Base-by-base conservation (phyloP, 1,284 basidiomycete genomes). In the Bjerkandera adusta region DNA sequence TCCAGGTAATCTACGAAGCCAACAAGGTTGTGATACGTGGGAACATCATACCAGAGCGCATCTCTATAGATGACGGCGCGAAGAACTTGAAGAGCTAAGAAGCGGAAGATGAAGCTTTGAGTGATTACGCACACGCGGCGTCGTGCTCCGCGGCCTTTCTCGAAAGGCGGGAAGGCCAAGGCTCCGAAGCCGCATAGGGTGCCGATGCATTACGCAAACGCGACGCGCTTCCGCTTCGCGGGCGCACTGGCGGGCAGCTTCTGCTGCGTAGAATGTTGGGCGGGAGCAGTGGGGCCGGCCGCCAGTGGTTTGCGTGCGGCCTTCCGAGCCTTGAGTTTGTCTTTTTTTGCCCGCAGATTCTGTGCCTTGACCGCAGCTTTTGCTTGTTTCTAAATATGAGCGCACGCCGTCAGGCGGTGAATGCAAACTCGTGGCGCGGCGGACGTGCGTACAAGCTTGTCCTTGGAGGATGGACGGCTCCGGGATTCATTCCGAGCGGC, bases 331-430 rank as follows among this genome's bases (percentile, higher is more conserved):
- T 59, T 62, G n/a, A 55, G 54, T 32, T 63, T 65, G 21, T 59
- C 63, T 33, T 57, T 57, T 49, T 64, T 67, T 16, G 54, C 55
- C 7, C 43, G 52, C 10, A 58, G 54, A 18, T 51, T 57, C 29
- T 60, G 54, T n/a, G 58, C 52, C n/a, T 55, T 55, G 21, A 64
- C 52, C 22, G 47, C 47, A 13, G 57, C 57, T 37, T 61, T 67
- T 26, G 56, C 56, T 46, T 59, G 48, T 45, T 63, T 59, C 62
- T 64, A 48, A 20, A 34, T 35, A 21, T 12, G 20, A 16, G 32
- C 13, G 33, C 25, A 13, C 35, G 32, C 38, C 11, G 22, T 16
- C 11, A 13, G n/a, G 32, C 15, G 33, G 18, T 11, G n/a, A n/a
- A 5, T 30, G 41, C n/a, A 24, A 10, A 20, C 13, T 40, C 20